phyloP scores from a whole-genome alignment of 345 rosid genomes.

The Odontarrhena argentea region DNA sequence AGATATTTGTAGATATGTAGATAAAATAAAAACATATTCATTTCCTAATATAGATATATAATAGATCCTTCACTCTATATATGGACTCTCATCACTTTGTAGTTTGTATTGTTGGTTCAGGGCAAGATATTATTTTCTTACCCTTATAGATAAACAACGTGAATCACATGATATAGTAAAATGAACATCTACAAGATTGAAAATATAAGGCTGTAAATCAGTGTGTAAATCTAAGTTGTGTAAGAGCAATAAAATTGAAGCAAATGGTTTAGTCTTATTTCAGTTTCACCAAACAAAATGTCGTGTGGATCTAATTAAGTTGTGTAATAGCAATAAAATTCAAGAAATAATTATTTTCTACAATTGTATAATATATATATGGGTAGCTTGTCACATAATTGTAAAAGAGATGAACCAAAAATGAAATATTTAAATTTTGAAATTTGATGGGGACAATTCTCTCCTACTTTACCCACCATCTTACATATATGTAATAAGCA shows the following conservation, averaged over 20 bases:
- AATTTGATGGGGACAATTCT: background rate
- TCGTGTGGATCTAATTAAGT: too few relatives aligned
- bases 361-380: too few relatives aligned
- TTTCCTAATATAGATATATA: too few relatives aligned
- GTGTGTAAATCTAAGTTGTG: background rate
- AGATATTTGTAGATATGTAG: background rate
- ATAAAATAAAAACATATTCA: background rate
- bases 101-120: background rate
- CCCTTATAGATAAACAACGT: background rate
- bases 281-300: too few relatives aligned
- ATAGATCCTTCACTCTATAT: background rate
- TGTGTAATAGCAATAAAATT: background rate
- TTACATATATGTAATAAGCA: background rate
- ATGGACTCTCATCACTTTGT: background rate
- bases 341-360: background rate
- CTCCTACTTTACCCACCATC: slow-evolving; percentile 29
- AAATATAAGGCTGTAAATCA: background rate
- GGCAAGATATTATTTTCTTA: slow-evolving; percentile 12
- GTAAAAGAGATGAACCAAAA: background rate
- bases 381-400: background rate
- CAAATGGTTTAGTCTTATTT: too few relatives aligned
- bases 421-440: background rate
- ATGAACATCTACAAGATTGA: background rate
- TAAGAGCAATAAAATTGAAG: background rate
- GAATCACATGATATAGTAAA: background rate